Percentiles rank a stretch among this genome's conserved stretches.
Evolutionary conservation across 2,329 filamentous ascomycete genomes (phyloP).

Genomic region (Colletotrichum sp.): DNA sequence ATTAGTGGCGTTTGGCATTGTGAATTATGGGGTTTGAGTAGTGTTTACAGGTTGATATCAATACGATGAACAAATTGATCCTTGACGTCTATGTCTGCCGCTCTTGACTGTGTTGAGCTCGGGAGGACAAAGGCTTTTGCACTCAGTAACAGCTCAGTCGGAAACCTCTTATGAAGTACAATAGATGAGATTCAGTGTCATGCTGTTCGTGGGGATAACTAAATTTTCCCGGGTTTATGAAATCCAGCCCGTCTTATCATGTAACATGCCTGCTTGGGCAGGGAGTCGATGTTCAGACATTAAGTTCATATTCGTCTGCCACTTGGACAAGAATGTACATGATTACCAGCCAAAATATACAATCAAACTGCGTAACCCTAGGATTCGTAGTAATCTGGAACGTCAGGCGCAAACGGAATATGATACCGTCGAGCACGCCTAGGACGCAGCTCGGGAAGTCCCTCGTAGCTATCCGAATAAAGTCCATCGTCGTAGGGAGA

Average conservation of each 20-base stretch:
- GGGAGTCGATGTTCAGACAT: no score
- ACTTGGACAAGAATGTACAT: no score
- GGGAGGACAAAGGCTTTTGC: no score
- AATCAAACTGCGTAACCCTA: accelerated
- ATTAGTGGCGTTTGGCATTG: background rate
- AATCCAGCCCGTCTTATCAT: background rate
- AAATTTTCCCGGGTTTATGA: background rate
- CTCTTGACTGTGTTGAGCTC: no score
- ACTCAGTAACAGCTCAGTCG: no score
- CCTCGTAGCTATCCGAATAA: background rate
- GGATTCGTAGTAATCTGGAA: background rate
- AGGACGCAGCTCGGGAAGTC: background rate
- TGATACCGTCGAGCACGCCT: accelerated
- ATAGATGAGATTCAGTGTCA: no score
- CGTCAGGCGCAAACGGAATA: background rate
- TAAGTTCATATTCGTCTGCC: no score
- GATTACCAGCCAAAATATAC: background rate
- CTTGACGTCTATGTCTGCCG: background rate
- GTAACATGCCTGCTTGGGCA: background rate
- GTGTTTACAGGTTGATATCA: background rate
- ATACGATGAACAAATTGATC: background rate
- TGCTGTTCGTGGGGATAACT: accelerated
- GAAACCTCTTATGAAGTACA: no score
- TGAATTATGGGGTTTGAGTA: background rate
- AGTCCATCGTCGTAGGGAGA: background rate